Percentiles rank a stretch among this genome's conserved stretches.
Conservation (phyloP, 495 filamentous ascomycete genomes). For the Geopyxis carbonaria region DNA sequence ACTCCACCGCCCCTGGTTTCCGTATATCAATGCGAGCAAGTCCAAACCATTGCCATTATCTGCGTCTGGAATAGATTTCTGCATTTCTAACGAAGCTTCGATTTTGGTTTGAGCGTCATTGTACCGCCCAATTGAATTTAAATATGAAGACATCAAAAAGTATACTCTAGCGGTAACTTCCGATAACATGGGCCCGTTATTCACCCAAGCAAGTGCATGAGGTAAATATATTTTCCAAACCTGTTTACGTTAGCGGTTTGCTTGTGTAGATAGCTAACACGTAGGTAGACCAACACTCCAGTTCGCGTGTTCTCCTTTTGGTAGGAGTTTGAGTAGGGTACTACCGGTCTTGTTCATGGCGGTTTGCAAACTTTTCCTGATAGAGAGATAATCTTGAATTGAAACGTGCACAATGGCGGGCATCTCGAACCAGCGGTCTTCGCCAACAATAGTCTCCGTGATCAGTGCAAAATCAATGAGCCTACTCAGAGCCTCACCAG, state of each 20-base stretch:
- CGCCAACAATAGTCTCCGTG: too few relatives aligned
- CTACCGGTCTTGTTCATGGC: not conserved
- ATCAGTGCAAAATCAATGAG: not conserved
- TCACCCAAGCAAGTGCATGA: not conserved
- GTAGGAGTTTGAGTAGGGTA: not conserved
- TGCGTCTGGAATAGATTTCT: not conserved
- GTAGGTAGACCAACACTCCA: not conserved
- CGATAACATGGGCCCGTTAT: not conserved
- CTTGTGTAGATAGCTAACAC: not conserved
- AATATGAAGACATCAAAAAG: too few relatives aligned
- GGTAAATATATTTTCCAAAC: not conserved
- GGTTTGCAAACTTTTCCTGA: not conserved
- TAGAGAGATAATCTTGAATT: not conserved
- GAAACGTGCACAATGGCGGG: not conserved
- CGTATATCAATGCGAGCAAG: not conserved
- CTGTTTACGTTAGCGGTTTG: not conserved
- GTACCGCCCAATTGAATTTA: too few relatives aligned
- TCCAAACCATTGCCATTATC: slow-evolving; percentile 9
- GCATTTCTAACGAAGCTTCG: not conserved
- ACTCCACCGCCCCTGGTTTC: not conserved
- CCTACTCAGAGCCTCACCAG: not conserved
- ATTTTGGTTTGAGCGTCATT: not conserved
- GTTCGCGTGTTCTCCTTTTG: not conserved
- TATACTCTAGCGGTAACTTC: not conserved
- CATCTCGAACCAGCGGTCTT: not conserved